A percentile compares a stretch with the other conserved stretches of the same genome.
Evolutionary conservation across 1,139 yeast species (phyloP).

Genomic region (Candida dubliniensis): DNA sequence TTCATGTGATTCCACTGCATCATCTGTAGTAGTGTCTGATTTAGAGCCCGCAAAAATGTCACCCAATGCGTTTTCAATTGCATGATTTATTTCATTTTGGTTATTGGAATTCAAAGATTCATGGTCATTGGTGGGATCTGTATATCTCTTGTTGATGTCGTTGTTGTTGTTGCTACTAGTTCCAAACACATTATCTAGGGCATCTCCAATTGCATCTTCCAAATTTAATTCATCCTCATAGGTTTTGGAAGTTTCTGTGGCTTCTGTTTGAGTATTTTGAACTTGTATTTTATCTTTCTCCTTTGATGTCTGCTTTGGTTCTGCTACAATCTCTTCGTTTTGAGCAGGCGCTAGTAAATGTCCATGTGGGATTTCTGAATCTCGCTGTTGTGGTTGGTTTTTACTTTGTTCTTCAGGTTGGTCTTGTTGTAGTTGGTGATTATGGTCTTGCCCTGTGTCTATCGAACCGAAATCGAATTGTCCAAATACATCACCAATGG

Average conservation of each 20-base stretch:
- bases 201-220: conserved; percentile 26
- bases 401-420: conserved; percentile 1
- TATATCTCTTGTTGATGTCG: not conserved
- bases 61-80: conserved; percentile 2
- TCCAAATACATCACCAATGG: conserved; percentile 41
- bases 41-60: conserved; percentile 3
- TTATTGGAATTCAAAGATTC: not conserved
- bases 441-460: conserved; percentile 1
- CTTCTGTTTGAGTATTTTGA: not conserved
- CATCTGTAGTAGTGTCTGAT: not conserved
- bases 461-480: conserved; percentile 23
- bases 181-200: conserved; percentile 16
- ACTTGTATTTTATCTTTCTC: no score
- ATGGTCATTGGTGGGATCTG: no score
- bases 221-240: conserved; percentile 13
- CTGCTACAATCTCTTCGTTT: conserved; percentile 3
- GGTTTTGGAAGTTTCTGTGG: not conserved
- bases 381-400: not conserved
- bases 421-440: not conserved
- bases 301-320: not conserved
- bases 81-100: not conserved
- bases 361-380: not conserved
- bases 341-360: conserved; percentile 3
- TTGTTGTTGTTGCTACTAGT: not conserved
- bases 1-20: not conserved